A percentile compares a stretch with the other conserved stretches of the same genome.
phyloP scores from a whole-genome alignment of 768 basidiomycete genomes.

The Tulasnella sp. region DNA sequence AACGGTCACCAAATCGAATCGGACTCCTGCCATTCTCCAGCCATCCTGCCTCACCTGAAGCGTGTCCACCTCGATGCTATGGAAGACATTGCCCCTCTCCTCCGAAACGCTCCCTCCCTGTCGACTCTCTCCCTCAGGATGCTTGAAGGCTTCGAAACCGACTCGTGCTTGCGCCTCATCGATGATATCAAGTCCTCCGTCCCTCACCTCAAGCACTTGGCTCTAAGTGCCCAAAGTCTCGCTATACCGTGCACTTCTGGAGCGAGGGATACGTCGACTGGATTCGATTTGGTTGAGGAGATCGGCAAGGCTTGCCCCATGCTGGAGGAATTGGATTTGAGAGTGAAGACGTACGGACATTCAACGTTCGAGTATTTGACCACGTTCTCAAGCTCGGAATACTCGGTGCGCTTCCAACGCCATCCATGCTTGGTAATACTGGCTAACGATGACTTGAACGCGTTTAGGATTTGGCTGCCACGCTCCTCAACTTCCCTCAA shows the following conservation, averaged over 20 bases:
- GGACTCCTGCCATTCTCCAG: slow-evolving; percentile 3
- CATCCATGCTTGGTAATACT: not conserved
- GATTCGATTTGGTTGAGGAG: slow-evolving; percentile 20
- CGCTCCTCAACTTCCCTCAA: slow-evolving; percentile 2
- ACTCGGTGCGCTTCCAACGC: not conserved
- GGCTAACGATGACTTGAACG: not conserved
- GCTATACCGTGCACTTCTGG: not conserved
- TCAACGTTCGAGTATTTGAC: not conserved
- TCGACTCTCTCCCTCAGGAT: slow-evolving; percentile 25
- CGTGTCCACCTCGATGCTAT: slow-evolving; percentile 30
- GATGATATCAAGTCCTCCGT: slow-evolving; percentile 5
- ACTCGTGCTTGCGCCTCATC: slow-evolving; percentile 19
- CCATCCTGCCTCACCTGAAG: slow-evolving; percentile 10
- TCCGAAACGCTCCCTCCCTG: slow-evolving; percentile 12
- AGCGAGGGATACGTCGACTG: not conserved
- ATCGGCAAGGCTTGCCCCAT: slow-evolving; percentile 20
- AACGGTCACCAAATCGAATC: not conserved
- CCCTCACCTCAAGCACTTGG: not conserved
- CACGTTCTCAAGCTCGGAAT: not conserved
- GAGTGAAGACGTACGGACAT: slow-evolving; percentile 17
- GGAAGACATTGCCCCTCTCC: slow-evolving; percentile 26
- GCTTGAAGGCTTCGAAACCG: slow-evolving; percentile 28
- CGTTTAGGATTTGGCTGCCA: slow-evolving; percentile 12
- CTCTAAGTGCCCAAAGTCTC: slow-evolving; percentile 19
- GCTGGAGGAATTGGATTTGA: slow-evolving; percentile 26